These are phyloP conservation scores for Stemphylium vesicarium DNA, from an alignment of 2,329 filamentous ascomycete species.

Conservation along the genomic window DNA sequence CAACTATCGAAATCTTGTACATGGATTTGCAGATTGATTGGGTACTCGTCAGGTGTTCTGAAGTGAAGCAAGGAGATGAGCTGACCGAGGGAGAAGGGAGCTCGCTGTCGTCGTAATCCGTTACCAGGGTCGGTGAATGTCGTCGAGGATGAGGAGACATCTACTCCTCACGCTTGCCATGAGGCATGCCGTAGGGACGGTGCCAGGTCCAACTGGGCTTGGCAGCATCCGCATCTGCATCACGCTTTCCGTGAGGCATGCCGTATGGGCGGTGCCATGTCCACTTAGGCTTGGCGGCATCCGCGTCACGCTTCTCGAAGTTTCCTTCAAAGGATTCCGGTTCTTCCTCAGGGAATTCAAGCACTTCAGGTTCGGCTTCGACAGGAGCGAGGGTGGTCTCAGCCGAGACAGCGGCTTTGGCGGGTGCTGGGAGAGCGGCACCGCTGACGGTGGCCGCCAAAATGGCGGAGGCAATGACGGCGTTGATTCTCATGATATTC, in stretches of 20 bases:
- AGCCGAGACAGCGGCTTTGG: constrained; percentile 9
- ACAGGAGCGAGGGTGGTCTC: constrained; percentile 11
- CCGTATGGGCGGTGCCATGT: constrained; percentile 17
- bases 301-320: too few relatives aligned
- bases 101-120: neutral
- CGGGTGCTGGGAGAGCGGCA: constrained; percentile 48
- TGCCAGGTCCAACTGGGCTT: neutral
- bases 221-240: constrained; percentile 37
- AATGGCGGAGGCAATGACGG: constrained; percentile 50
- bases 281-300: too few relatives aligned
- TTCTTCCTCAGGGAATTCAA: neutral
- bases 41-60: constrained; percentile 3
- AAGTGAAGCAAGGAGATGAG: constrained; percentile 2
- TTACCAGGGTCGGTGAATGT: neutral
- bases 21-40: neutral
- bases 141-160: neutral
- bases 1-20: neutral
- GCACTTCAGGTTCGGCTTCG: constrained; percentile 10
- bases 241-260: constrained; percentile 36
- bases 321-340: too few relatives aligned
- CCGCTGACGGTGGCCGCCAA: constrained; percentile 51
- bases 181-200: neutral
- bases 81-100: neutral
- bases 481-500: constrained; percentile 58
- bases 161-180: constrained; percentile 27